A percentile compares a stretch with the other conserved stretches of the same genome.
Conservation (phyloP, 371 early-diverging fungal genomes). For the Actinomucor elegans region DNA sequence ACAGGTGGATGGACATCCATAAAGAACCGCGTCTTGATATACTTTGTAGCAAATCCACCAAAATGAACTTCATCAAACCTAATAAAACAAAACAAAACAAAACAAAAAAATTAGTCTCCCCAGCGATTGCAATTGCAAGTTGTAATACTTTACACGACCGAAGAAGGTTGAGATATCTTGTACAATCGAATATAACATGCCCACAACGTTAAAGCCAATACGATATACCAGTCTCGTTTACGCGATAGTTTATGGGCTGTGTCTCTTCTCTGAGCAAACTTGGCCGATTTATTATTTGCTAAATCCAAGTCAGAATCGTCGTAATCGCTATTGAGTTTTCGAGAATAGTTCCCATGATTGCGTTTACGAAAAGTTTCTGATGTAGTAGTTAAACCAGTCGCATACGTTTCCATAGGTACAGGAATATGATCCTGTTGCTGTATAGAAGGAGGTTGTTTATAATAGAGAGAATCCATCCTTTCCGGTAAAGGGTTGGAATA, state of each 20-base stretch:
- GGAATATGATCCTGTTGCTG: constrained; percentile 20
- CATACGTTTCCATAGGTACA: constrained; percentile 16
- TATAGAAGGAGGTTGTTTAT: not conserved
- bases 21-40: constrained; percentile 88
- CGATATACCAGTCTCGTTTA: constrained; percentile 39
- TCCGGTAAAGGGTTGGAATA: constrained; percentile 6
- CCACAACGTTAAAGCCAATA: constrained; percentile 34
- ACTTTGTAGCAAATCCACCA: constrained; percentile 97
- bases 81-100: not conserved
- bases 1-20: constrained; percentile 85
- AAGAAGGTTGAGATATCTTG: constrained; percentile 43
- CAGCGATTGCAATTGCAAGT: constrained; percentile 5
- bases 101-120: not conserved
- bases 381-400: constrained; percentile 7
- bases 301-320: constrained; percentile 26
- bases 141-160: constrained; percentile 58
- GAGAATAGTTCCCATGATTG: not conserved
- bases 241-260: constrained; percentile 12
- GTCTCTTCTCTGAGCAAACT: constrained; percentile 20
- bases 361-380: constrained; percentile 19
- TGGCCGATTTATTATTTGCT: constrained; percentile 26
- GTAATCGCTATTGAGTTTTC: constrained; percentile 2
- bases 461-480: constrained; percentile 12
- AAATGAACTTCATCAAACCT: constrained; percentile 98
- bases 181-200: constrained; percentile 45